Evolutionary conservation across 352 stramenopile species (phyloP).

Genomic region (Phytophthora tubulina): DNA sequence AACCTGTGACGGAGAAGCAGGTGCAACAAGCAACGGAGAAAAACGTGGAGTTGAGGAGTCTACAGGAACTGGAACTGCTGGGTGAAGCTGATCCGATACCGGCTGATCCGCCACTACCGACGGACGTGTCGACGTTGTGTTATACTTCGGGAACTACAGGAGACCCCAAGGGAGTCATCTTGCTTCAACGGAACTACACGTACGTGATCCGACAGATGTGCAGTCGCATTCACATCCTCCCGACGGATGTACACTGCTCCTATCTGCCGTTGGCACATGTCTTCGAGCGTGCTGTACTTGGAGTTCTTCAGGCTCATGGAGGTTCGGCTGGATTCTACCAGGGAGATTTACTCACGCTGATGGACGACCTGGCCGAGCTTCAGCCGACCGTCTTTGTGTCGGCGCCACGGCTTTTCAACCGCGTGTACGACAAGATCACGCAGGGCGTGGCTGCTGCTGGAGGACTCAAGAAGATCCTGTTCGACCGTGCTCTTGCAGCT

Average conservation of each 20-base stretch:
- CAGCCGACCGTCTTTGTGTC: slow-evolving; percentile 92
- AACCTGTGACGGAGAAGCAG: slow-evolving; percentile 44
- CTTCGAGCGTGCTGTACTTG: slow-evolving; percentile 93
- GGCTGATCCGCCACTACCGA: slow-evolving; percentile 43
- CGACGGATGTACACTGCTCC: slow-evolving; percentile 91
- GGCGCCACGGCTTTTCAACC: slow-evolving; percentile 95
- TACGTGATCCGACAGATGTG: slow-evolving; percentile 30
- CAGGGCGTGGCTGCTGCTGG: slow-evolving; percentile 53
- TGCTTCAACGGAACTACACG: slow-evolving; percentile 84
- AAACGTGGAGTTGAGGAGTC: slow-evolving; percentile 44
- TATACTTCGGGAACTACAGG: slow-evolving; percentile 95
- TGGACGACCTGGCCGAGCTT: slow-evolving; percentile 94
- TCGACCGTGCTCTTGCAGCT: slow-evolving; percentile 47
- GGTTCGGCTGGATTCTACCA: slow-evolving; percentile 77
- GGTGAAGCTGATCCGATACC: slow-evolving; percentile 37
- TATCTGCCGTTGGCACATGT: slow-evolving; percentile 98
- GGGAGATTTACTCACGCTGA: slow-evolving; percentile 89
- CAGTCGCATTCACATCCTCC: slow-evolving; percentile 29
- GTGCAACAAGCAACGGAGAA: slow-evolving; percentile 25
- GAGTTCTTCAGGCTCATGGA: slow-evolving; percentile 84
- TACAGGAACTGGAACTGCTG: slow-evolving; percentile 40
- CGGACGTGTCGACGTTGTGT: slow-evolving; percentile 92
- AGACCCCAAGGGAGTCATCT: slow-evolving; percentile 94
- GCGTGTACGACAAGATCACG: slow-evolving; percentile 95
- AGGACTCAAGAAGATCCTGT: slow-evolving; percentile 60